Conservation (phyloP, 805 yeast species). For the Candida parachauliodes region DNA sequence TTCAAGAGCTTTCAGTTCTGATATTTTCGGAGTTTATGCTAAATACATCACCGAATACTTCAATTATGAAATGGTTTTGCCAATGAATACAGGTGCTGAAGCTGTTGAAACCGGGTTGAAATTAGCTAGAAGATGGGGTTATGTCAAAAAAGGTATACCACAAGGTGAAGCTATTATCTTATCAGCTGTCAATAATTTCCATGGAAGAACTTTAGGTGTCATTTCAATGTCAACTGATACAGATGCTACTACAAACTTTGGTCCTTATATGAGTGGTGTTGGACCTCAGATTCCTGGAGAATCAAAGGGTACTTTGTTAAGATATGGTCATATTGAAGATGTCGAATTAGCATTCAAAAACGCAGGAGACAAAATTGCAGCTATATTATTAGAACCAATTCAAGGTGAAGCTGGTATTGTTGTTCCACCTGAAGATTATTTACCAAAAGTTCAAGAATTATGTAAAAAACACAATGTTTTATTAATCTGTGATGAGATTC, state of each 20-base stretch:
- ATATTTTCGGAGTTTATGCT: conserved; percentile 82
- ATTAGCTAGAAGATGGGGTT: conserved; percentile 97
- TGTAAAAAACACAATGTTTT: conserved; percentile 83
- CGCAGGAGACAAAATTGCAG: conserved; percentile 89
- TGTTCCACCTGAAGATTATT: conserved; percentile 83
- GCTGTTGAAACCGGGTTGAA: conserved; percentile 95
- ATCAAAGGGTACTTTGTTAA: conserved; percentile 51
- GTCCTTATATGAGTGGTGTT: conserved; percentile 81
- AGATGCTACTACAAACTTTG: conserved; percentile 83
- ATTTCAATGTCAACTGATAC: conserved; percentile 96
- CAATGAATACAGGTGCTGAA: conserved; percentile 99
- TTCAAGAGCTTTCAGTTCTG: conserved; percentile 90
- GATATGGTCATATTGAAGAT: conserved; percentile 86
- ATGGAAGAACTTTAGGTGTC: conserved; percentile 93
- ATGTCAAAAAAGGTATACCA: conserved; percentile 78
- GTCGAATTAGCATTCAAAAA: conserved; percentile 74
- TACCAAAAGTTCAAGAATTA: conserved; percentile 64
- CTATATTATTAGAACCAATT: conserved; percentile 88
- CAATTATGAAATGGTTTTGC: conserved; percentile 87
- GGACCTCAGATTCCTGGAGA: conserved; percentile 85
- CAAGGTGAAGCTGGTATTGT: conserved; percentile 99
- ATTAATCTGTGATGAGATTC: conserved; percentile 94
- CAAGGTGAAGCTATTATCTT: conserved; percentile 81
- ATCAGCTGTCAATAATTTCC: conserved; percentile 88
- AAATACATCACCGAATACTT: conserved; percentile 85